phyloP scores from a whole-genome alignment of 305 asterid species.

The Plantago lanceolata region DNA sequence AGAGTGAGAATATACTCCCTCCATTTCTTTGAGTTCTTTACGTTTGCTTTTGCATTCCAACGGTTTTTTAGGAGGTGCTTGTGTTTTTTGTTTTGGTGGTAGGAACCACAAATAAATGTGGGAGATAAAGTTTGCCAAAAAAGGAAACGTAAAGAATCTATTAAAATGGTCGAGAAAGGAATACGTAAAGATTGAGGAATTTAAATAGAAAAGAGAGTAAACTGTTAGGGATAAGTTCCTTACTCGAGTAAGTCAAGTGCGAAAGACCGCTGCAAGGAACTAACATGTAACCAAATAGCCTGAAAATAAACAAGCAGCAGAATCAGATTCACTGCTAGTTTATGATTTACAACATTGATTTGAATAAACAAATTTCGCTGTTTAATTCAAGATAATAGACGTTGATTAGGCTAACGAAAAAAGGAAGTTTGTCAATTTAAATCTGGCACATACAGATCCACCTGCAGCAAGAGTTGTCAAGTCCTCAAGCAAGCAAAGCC shows the following conservation, averaged over 20 bases:
- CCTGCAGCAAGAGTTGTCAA: conserved; percentile 99
- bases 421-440: conserved; percentile 31
- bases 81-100: no score
- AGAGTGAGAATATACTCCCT: conserved; percentile 3
- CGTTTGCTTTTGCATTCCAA: no score
- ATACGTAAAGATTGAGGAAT: no score
- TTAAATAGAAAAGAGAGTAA: conserved; percentile 6
- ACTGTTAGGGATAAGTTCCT: conserved; percentile 30
- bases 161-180: no score
- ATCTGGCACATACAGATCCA: conserved; percentile 98
- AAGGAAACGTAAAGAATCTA: no score
- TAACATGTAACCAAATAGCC: conserved; percentile 80
- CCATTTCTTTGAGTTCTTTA: no score
- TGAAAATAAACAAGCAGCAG: conserved; percentile 40
- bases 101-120: no score
- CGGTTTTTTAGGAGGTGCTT: no score
- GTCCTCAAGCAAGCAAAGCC: conserved; percentile 94
- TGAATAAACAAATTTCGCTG: background rate
- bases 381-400: conserved; percentile 18
- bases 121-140: no score
- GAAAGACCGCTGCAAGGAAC: conserved; percentile 82
- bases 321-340: conserved; percentile 16
- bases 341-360: conserved; percentile 22
- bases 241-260: conserved; percentile 96
- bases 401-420: conserved; percentile 25